Evolutionary conservation across 2,329 filamentous ascomycete species (phyloP).

Genomic region (Fusarium neocosmosporiellum): DNA sequence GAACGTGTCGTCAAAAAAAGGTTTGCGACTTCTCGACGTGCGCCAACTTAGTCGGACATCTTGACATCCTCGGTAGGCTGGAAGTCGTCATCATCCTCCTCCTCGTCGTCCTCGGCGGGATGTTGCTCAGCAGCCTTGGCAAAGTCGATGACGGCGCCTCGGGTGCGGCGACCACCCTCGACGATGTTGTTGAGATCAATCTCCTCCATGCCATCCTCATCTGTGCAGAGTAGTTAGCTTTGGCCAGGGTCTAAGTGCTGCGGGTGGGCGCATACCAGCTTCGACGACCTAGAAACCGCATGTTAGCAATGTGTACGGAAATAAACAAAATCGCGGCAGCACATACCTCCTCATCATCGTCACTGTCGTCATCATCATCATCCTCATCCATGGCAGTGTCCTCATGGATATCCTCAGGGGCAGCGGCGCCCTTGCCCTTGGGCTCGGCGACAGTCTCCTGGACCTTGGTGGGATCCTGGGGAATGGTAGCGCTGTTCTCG

Average conservation of each 20-base stretch:
- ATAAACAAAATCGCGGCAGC: background rate
- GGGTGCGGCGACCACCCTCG: slow-evolving; percentile 80
- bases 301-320: slow-evolving; percentile 39
- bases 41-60: slow-evolving; percentile 62
- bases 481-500: slow-evolving; percentile 61
- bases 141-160: slow-evolving; percentile 92
- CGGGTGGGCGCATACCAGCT: slow-evolving; percentile 39
- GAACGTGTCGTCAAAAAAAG: background rate
- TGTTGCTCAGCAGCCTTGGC: slow-evolving; percentile 88
- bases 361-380: slow-evolving; percentile 63
- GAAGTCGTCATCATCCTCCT: slow-evolving; percentile 81
- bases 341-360: slow-evolving; percentile 51
- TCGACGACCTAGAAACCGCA: slow-evolving; percentile 41
- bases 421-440: slow-evolving; percentile 91
- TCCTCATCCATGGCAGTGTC: slow-evolving; percentile 80
- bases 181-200: slow-evolving; percentile 94
- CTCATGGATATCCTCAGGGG: slow-evolving; percentile 61
- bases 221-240: slow-evolving; percentile 59
- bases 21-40: background rate
- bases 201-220: slow-evolving; percentile 88
- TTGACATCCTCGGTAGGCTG: slow-evolving; percentile 74
- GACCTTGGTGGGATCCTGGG: slow-evolving; percentile 56
- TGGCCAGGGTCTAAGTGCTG: slow-evolving; percentile 14
- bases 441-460: slow-evolving; percentile 59
- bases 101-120: slow-evolving; percentile 82